Evolutionary conservation across 495 filamentous ascomycete species (phyloP), one percentile per base, ranked within the genome.

Genomic region (Neurospora sublineolata): DNA sequence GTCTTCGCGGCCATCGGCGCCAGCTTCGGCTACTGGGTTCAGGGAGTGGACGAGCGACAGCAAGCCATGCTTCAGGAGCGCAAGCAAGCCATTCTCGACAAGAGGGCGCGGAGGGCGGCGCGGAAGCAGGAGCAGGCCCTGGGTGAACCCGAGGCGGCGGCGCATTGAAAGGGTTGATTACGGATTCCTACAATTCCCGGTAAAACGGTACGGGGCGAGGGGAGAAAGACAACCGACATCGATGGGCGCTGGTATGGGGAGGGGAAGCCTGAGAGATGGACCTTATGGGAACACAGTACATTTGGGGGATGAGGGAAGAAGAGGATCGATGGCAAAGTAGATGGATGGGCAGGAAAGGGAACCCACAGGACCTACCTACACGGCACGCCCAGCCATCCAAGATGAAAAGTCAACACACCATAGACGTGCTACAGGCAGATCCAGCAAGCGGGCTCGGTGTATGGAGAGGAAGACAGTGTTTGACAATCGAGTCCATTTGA

Each of bases 1-100:
- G 80, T 97, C 78, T 99, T 94, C 80, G 93, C 87, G 36, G 87
- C 85, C 72, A 86, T 92, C 70, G 94, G 94, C 74, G 94, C 89
- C 68, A 92, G 90, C 82, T 97, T 99, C 81, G 95, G 95, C 70
- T 98, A 97, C 86, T 98, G 94, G 93, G 82, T 99, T 75, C 88
- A 91, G 84, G 91, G 92, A 70, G 92, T 97, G 46, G 92, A 96
- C 80, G 79, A 89, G 76, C 85, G 89, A 72, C 94, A 97, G 83
- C 84, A 88, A 68, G 86, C 86, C 71, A 85, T 93, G 69, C 84
- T 99, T 58, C 84, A 86, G 74, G 90, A 93, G 79, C 90, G 93
- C 76, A 90, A 90, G 79, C 86, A 90, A 75, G 79, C 83, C 41
- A 86, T 99, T 75, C 83, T 98, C 27, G 96, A 97, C 83, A 99